Conservation (phyloP, 805 yeast genomes). For the Sungouiella blattae region DNA sequence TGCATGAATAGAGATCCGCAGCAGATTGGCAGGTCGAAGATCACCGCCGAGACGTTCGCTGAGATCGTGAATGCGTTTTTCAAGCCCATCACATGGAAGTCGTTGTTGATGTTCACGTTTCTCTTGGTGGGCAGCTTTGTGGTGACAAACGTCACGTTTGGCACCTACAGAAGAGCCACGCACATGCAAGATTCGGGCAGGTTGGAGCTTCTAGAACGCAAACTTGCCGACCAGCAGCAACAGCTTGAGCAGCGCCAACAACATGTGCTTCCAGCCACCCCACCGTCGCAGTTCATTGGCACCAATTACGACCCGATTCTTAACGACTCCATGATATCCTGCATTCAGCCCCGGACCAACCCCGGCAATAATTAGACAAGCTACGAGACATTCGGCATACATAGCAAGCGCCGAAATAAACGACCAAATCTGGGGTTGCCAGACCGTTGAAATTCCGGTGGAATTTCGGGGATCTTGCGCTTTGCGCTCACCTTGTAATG, state of each 20-base stretch:
- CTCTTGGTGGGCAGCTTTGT: slow-evolving; percentile 50
- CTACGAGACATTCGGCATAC: too few species aligned
- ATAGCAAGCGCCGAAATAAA: too few species aligned
- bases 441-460: too few species aligned
- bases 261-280: neutral
- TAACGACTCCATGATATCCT: too few species aligned
- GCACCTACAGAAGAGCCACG: slow-evolving; percentile 7
- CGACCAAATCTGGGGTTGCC: too few species aligned
- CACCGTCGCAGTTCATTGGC: neutral
- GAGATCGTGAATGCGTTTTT: slow-evolving; percentile 76
- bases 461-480: too few species aligned
- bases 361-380: too few species aligned
- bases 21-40: slow-evolving; percentile 59
- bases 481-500: too few species aligned
- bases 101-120: slow-evolving; percentile 48
- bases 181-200: neutral
- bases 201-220: too few species aligned
- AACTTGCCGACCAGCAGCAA: too few species aligned
- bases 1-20: slow-evolving; percentile 83
- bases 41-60: slow-evolving; percentile 81
- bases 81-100: slow-evolving; percentile 66
- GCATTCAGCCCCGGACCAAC: too few species aligned
- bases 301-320: too few species aligned
- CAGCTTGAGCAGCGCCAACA: neutral
- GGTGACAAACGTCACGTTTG: slow-evolving; percentile 37